A percentile compares a stretch with the other conserved stretches of the same genome.
Conservation (phyloP, 2,329 filamentous ascomycete genomes). For the Sclerotinia spermophila region DNA sequence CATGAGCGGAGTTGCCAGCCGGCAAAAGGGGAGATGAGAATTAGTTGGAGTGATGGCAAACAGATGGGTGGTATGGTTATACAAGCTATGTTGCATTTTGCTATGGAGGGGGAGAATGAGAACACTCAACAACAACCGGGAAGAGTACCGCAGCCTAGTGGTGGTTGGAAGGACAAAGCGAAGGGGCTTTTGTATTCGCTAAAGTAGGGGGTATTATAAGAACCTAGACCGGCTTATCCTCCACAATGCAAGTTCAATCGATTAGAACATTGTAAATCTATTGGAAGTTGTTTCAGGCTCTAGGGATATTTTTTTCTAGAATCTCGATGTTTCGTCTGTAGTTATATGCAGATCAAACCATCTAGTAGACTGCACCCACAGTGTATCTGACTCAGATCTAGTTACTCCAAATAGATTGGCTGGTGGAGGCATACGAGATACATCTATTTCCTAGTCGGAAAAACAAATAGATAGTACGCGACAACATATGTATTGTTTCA, state of each 20-base stretch:
- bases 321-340: background rate
- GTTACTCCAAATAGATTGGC: background rate
- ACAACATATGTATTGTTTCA: background rate
- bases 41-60: slow-evolving; percentile 12
- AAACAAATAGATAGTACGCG: background rate
- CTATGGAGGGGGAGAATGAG: background rate
- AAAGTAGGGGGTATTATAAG: background rate
- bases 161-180: background rate
- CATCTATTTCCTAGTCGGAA: background rate
- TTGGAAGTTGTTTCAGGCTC: background rate
- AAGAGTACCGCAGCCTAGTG: background rate
- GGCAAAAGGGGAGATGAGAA: background rate
- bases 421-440: background rate
- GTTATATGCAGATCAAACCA: background rate
- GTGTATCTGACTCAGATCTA: background rate
- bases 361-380: background rate
- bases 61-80: slow-evolving; percentile 3
- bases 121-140: background rate
- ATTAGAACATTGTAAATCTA: background rate
- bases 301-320: background rate
- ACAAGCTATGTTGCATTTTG: slow-evolving; percentile 6
- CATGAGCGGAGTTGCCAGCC: background rate
- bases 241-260: background rate
- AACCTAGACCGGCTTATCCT: background rate
- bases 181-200: background rate